Base-by-base conservation (phyloP, 139 green algal genomes). In the Eudorina sp. region DNA sequence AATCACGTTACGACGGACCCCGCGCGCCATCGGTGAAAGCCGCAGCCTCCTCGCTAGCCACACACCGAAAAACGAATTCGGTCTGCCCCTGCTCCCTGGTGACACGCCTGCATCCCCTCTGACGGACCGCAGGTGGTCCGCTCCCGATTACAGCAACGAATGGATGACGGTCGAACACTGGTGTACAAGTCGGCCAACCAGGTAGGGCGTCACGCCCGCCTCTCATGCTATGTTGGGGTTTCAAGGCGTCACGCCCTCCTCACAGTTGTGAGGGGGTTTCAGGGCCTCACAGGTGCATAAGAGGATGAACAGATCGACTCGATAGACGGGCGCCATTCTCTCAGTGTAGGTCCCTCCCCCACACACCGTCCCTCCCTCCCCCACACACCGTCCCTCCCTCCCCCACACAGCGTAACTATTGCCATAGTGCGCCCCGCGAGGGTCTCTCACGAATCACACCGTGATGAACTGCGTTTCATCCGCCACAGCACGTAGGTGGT, bases 81-180 rank as follows among this genome's bases (percentile, higher is more conserved):
- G n/a, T n/a, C n/a, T n/a, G n/a, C n/a, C n/a, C n/a, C n/a, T n/a
- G n/a, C n/a, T n/a, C n/a, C n/a, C n/a, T n/a, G n/a, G n/a, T n/a
- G n/a, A n/a, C n/a, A n/a, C n/a, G n/a, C n/a, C n/a, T n/a, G n/a
- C n/a, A n/a, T n/a, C n/a, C n/a, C n/a, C n/a, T n/a, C n/a, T n/a
- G n/a, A n/a, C n/a, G n/a, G 43, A 4, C 11, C 48, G 48, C 93
- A 97, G 94, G 96, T 98, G 31, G 64, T 98, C 43, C 89, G 97
- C 21, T 94, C 96, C 2, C 93, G 97, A 45, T 93, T 99, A 88
- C 97, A 99, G 92, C 96, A 99, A 92, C 92, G 97, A 4, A 92
- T 95, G 88, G 95, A 96, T 36, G 53, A 85, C 16, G 90, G 89
- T 11, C 93, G 92, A 3, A 79, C 81, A 2, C 64, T 94, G 62